These are phyloP conservation scores for Acer campestre DNA, from an alignment of 345 rosid genomes.

Conservation along the genomic window DNA sequence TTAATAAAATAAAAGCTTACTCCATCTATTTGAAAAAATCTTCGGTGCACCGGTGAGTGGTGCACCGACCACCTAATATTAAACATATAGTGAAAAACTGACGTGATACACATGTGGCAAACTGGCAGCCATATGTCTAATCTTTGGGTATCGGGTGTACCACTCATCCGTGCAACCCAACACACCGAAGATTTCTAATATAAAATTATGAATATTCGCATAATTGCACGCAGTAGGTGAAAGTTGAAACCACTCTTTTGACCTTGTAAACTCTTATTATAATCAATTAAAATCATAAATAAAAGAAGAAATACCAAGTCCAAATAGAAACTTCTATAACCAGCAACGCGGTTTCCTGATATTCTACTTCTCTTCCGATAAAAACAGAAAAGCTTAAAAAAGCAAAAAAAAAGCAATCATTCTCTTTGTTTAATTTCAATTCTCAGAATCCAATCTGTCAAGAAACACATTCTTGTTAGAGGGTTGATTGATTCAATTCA, in stretches of 20 bases:
- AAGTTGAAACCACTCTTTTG: conserved; percentile 13
- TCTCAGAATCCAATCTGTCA: not conserved
- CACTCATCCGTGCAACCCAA: no score
- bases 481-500: not conserved
- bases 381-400: not conserved
- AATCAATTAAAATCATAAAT: no score
- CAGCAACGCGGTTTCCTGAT: conserved; percentile 10
- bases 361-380: not conserved
- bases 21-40: no score
- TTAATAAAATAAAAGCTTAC: no score
- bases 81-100: no score
- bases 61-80: no score
- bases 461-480: not conserved
- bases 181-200: no score
- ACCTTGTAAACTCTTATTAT: conserved; percentile 13
- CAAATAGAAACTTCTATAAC: not conserved
- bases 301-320: conserved; percentile 5
- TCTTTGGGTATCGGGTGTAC: no score
- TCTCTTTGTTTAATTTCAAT: not conserved
- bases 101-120: no score
- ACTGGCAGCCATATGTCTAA: no score
- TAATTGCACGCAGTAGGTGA: conserved; percentile 12
- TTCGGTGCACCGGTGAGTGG: no score
- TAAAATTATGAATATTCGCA: not conserved
- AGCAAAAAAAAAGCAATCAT: not conserved